These are phyloP conservation scores for Fraxinus sp. DNA, from an alignment of 305 asterid species.

Conservation along the genomic window DNA sequence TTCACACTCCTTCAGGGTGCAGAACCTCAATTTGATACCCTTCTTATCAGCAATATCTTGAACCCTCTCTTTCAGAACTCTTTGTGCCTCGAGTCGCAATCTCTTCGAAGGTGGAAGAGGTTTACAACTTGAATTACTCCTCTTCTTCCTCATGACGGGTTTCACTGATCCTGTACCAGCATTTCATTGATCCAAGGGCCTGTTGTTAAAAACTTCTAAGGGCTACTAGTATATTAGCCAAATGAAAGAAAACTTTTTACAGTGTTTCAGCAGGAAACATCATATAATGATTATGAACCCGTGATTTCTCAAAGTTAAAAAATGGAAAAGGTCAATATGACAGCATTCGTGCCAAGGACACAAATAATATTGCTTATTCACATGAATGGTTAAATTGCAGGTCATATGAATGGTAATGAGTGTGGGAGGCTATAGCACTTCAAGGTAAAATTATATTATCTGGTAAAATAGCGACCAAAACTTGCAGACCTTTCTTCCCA, in stretches of 20 bases:
- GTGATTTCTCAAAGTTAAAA: constrained; percentile 1
- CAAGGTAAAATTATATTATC: not conserved
- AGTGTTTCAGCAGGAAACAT: not conserved
- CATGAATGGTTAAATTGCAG: not conserved
- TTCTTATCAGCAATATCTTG: constrained; percentile 97
- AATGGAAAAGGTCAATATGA: not conserved
- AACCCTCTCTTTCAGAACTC: constrained; percentile 96
- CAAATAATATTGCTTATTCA: not conserved
- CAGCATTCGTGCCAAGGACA: not conserved
- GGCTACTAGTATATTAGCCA: constrained; percentile 35
- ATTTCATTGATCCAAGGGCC: constrained; percentile 83
- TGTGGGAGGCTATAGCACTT: not conserved
- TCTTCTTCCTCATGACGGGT: constrained; percentile 60
- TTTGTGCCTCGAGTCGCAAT: constrained; percentile 91
- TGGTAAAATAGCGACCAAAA: not conserved
- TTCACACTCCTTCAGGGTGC: constrained; percentile 95
- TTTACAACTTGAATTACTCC: constrained; percentile 60
- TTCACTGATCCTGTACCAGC: constrained; percentile 93
- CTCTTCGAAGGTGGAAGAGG: constrained; percentile 98
- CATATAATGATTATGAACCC: not conserved
- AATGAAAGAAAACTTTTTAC: not conserved
- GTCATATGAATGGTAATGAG: not conserved
- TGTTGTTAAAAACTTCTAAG: constrained; percentile 64
- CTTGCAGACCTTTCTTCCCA: not conserved
- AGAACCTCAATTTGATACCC: constrained; percentile 93